These are phyloP conservation scores for Hymenoscyphus scutula DNA, from an alignment of 2,329 filamentous ascomycete genomes.

Conservation along the genomic window DNA sequence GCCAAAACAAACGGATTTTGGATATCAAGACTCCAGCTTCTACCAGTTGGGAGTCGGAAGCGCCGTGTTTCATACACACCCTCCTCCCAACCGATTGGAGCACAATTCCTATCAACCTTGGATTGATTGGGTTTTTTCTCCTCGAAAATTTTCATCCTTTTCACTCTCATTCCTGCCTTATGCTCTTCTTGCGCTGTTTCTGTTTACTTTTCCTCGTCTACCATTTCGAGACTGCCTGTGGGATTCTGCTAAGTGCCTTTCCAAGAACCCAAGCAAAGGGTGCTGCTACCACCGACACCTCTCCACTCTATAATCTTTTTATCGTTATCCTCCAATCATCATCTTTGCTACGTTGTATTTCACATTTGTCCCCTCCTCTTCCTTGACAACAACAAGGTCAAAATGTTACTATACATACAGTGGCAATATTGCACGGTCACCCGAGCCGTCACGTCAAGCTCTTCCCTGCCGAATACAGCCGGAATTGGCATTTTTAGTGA, in stretches of 20 bases:
- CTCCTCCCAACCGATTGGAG: background rate
- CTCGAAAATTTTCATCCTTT: background rate
- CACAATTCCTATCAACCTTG: background rate
- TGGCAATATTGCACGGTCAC: background rate
- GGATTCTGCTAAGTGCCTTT: background rate
- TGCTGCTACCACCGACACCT: background rate
- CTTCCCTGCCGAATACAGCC: constrained; percentile 1
- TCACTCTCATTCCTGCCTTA: background rate
- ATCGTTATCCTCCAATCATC: background rate
- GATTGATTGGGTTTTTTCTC: background rate
- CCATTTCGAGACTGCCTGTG: background rate
- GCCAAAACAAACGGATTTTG: background rate
- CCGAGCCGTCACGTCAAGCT: background rate
- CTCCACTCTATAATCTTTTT: background rate
- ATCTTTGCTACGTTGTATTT: background rate
- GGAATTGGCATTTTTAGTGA: background rate
- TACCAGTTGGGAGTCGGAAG: background rate
- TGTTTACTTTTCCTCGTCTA: background rate
- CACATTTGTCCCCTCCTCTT: too few relatives aligned
- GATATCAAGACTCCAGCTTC: background rate
- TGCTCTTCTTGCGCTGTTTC: background rate
- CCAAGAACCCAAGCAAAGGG: background rate
- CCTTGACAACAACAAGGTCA: background rate
- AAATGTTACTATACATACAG: background rate
- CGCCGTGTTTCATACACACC: background rate